Evolutionary conservation across 352 stramenopile genomes (phyloP).

Genomic region (Bremia lactucae): DNA sequence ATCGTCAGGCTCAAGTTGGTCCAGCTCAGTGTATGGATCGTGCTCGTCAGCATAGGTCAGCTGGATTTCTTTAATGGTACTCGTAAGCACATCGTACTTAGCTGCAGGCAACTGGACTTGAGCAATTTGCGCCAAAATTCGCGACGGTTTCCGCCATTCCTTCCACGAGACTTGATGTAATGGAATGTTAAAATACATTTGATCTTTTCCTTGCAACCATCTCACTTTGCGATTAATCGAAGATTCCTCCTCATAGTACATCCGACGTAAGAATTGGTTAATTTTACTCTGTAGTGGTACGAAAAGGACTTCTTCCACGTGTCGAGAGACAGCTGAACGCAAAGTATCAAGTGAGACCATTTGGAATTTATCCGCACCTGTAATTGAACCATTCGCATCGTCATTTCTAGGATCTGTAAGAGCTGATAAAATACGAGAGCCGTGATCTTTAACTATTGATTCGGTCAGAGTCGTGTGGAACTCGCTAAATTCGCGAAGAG

Average conservation of each 20-base stretch:
- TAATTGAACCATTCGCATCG: constrained; percentile 6
- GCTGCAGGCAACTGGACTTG: constrained; percentile 40
- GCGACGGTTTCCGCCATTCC: constrained; percentile 68
- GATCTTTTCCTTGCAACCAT: constrained; percentile 86
- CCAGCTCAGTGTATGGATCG: constrained; percentile 34
- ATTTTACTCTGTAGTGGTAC: constrained; percentile 54
- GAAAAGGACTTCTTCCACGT: constrained; percentile 80
- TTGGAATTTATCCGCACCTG: constrained; percentile 13
- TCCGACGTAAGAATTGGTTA: constrained; percentile 37
- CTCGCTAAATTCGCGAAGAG: constrained; percentile 49
- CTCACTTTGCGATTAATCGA: constrained; percentile 75
- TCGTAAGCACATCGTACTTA: constrained; percentile 74
- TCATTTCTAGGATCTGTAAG: constrained; percentile 36
- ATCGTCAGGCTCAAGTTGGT: constrained; percentile 69
- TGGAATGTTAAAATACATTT: constrained; percentile 85
- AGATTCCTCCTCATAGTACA: constrained; percentile 65
- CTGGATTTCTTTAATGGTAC: constrained; percentile 69
- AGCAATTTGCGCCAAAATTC: constrained; percentile 54
- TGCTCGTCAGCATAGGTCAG: constrained; percentile 67
- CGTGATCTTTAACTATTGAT: constrained; percentile 55
- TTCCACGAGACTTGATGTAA: constrained; percentile 75
- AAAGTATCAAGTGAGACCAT: constrained; percentile 46
- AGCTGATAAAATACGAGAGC: constrained; percentile 44
- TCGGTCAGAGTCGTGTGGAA: constrained; percentile 50
- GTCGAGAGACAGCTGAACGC: constrained; percentile 47